These are phyloP conservation scores for Ophioceras dolichostomum DNA, from an alignment of 2,329 filamentous ascomycete species.

Conservation along the genomic window DNA sequence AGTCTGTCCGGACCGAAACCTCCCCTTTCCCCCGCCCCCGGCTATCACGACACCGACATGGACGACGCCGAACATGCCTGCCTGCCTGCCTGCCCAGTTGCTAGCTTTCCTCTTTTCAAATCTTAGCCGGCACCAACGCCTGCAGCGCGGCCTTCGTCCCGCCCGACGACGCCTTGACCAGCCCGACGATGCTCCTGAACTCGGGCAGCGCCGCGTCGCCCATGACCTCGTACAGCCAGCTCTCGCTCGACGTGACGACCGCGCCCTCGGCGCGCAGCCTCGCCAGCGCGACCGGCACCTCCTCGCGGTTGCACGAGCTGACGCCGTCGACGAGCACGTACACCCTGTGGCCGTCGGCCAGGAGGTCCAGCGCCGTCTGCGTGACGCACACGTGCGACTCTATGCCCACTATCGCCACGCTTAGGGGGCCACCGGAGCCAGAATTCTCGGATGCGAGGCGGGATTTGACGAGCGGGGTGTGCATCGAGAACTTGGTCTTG, in stretches of 20 bases:
- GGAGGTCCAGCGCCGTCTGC: conserved; percentile 77
- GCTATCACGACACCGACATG: no score
- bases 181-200: conserved; percentile 59
- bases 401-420: conserved; percentile 73
- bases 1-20: no score
- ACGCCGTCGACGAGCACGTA: conserved; percentile 86
- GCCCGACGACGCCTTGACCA: conserved; percentile 67
- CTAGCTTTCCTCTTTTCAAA: conserved; percentile 19
- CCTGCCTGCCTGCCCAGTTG: no score
- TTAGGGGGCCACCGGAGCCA: conserved; percentile 13
- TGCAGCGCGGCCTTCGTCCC: conserved; percentile 60
- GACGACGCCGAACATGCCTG: no score
- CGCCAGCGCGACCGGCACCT: conserved; percentile 68
- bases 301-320: conserved; percentile 72
- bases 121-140: conserved; percentile 49
- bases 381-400: conserved; percentile 91
- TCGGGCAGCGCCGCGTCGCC: conserved; percentile 63
- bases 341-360: conserved; percentile 63
- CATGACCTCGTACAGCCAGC: conserved; percentile 79
- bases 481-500: conserved; percentile 89
- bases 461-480: conserved; percentile 51
- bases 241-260: conserved; percentile 76
- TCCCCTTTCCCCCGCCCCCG: no score
- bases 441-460: conserved; percentile 10
- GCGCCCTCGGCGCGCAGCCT: conserved; percentile 66